Base-by-base conservation (phyloP, 768 basidiomycete species). In the Russula griseocarnosa region DNA sequence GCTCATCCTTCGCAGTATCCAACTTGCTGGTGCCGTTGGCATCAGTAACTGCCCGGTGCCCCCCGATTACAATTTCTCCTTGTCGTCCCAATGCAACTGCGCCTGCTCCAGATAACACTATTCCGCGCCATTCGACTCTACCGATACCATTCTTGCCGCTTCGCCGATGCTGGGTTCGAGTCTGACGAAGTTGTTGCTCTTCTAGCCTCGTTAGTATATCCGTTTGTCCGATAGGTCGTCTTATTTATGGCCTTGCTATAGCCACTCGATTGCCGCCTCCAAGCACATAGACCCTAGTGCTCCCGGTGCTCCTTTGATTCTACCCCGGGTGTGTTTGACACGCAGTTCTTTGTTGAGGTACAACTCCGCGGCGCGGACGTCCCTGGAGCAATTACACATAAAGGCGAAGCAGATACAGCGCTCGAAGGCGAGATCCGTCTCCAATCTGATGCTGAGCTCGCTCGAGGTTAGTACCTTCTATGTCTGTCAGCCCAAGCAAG, bases 251-350 rank as follows among this genome's bases (percentile, higher is more conserved):
- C 46, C 24, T 24, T 22, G 30, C 20, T 49, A 9, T 28, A 68
- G 66, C 8, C 69, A 70, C 57, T 61, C 69, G 20, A 63, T 70
- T 38, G 67, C 66, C 11, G 66, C 65, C 30, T 63, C 67, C 26
- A 63, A 68, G 44, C 38, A 55, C 67, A 32, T 71, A 67, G 52
- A 73, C 72, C 65, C 70, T 62, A 70, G 55, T 57, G 60, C 67
- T 59, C 67, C 72, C 20, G 72, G 76, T 36, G 73, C 76, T 11
- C 79, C 1, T 79, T 82, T 69, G 80, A 82, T 51, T 74, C 73
- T 24, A 74, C 71, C 5, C 73, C 72, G 5, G 57, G 42, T 51
- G 24, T 63, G 30, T 74, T 73, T 70, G 58, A 51, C 36, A 49
- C 36, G 14, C 47, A 73, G 64, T 66, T 74, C 64, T 74, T 74